Percentiles rank a stretch among this genome's conserved stretches.
These are phyloP conservation scores for Pythium coloratum DNA, from an alignment of 352 stramenopile genomes.

Conservation along the genomic window DNA sequence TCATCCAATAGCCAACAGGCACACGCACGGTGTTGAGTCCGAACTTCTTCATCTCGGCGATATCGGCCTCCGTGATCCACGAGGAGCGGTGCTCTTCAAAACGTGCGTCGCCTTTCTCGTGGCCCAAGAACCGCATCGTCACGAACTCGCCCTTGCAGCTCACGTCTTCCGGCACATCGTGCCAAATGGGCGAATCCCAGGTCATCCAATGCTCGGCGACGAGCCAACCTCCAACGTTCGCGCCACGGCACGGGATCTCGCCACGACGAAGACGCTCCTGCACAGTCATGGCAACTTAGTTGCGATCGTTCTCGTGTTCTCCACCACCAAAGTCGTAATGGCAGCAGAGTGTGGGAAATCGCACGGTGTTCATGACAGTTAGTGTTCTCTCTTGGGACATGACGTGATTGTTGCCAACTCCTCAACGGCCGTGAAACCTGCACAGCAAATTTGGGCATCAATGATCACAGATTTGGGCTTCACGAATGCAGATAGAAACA, in stretches of 20 bases:
- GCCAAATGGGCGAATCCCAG: conserved; percentile 78
- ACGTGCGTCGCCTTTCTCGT: conserved; percentile 47
- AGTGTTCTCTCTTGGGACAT: conserved; percentile 9
- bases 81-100: conserved; percentile 74
- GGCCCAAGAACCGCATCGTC: conserved; percentile 53
- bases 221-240: conserved; percentile 88
- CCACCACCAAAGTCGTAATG: not conserved
- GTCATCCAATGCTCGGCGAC: conserved; percentile 86
- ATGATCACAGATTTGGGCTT: not conserved
- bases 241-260: conserved; percentile 46
- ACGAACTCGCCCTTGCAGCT: conserved; percentile 45
- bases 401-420: conserved; percentile 24
- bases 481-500: not conserved
- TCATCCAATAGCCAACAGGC: conserved; percentile 81
- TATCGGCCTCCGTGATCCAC: conserved; percentile 79
- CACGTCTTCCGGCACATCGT: conserved; percentile 62
- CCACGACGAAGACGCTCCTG: conserved; percentile 28
- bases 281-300: conserved; percentile 7
- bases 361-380: not conserved
- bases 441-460: not conserved
- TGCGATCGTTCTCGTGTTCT: not conserved
- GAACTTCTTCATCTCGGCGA: conserved; percentile 56
- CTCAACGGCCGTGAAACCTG: conserved; percentile 34
- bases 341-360: not conserved
- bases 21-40: conserved; percentile 82